Evolutionary conservation across 2,329 filamentous ascomycete genomes (phyloP).

Genomic region (Phyllosticta paracitricarpa): DNA sequence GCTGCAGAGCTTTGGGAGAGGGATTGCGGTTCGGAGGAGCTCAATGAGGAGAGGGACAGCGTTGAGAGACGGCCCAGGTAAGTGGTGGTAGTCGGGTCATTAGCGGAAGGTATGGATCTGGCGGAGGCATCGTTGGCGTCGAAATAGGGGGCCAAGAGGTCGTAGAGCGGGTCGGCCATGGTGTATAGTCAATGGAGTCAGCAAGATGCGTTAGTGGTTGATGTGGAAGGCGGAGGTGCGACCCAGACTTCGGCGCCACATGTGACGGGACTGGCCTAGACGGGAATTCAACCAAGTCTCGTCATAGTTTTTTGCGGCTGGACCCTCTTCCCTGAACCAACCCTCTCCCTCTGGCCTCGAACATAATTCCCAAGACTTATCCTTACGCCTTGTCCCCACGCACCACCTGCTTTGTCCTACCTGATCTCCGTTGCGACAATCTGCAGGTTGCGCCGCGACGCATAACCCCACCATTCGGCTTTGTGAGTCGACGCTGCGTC

Average conservation of each 20-base stretch:
- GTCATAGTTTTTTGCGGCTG: background rate
- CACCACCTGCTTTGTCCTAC: background rate
- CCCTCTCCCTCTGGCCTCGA: background rate
- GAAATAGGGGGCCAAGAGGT: slow-evolving; percentile 58
- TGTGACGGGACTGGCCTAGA: background rate
- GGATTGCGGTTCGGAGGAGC: slow-evolving; percentile 64
- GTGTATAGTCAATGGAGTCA: background rate
- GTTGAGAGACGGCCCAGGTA: slow-evolving; percentile 74
- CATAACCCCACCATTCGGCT: background rate
- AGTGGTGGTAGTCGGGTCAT: slow-evolving; percentile 47
- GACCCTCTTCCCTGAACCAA: background rate
- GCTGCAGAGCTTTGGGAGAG: slow-evolving; percentile 76
- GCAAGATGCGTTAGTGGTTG: background rate
- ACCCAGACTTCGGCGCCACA: background rate
- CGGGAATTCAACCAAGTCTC: background rate
- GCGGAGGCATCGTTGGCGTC: slow-evolving; percentile 33
- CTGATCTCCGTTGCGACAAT: background rate
- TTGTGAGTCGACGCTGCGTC: background rate
- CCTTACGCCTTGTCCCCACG: background rate
- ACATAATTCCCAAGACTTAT: background rate
- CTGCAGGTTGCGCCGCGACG: background rate
- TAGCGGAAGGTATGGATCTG: slow-evolving; percentile 28
- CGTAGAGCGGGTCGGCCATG: slow-evolving; percentile 57
- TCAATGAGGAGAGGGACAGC: slow-evolving; percentile 63
- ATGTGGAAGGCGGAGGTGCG: background rate